Conservation (phyloP, 257 asterid genomes). For the Mentha longifolia region DNA sequence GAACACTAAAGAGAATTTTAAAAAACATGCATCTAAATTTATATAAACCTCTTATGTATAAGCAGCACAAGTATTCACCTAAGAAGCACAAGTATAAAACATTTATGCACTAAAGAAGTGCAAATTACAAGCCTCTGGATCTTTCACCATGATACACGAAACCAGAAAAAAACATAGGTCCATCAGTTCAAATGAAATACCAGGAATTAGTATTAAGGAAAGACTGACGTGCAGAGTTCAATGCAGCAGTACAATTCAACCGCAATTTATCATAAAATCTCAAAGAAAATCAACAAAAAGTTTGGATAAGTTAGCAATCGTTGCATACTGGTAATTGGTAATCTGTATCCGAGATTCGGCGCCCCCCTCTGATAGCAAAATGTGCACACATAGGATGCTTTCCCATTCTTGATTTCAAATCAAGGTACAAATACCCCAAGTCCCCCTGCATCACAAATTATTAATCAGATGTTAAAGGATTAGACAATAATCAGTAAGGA, state of each 20-base stretch:
- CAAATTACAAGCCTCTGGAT: neutral
- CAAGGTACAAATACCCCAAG: constrained; percentile 90
- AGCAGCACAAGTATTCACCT: no score
- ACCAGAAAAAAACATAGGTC: neutral
- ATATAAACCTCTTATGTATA: neutral
- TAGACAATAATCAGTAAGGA: neutral
- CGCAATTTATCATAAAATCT: constrained; percentile 14
- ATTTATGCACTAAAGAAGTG: constrained; percentile 2
- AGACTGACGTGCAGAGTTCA: neutral
- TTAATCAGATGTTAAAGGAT: constrained; percentile 35
- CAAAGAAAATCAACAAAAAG: constrained; percentile 23
- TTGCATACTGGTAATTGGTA: constrained; percentile 94
- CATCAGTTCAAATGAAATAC: constrained; percentile 13
- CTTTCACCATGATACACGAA: neutral
- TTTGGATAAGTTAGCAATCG: constrained; percentile 28
- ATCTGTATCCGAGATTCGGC: constrained; percentile 74
- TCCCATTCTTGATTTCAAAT: constrained; percentile 80
- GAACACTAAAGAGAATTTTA: neutral
- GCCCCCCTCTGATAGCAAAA: constrained; percentile 98
- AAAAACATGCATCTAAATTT: neutral
- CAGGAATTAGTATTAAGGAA: constrained; percentile 9
- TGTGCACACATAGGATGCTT: constrained; percentile 96
- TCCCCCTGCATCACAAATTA: constrained; percentile 70
- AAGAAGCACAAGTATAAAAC: neutral
- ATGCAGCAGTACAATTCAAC: constrained; percentile 24